phyloP scores from a whole-genome alignment of 441 rosid genomes.

The Omphalea diandra region DNA sequence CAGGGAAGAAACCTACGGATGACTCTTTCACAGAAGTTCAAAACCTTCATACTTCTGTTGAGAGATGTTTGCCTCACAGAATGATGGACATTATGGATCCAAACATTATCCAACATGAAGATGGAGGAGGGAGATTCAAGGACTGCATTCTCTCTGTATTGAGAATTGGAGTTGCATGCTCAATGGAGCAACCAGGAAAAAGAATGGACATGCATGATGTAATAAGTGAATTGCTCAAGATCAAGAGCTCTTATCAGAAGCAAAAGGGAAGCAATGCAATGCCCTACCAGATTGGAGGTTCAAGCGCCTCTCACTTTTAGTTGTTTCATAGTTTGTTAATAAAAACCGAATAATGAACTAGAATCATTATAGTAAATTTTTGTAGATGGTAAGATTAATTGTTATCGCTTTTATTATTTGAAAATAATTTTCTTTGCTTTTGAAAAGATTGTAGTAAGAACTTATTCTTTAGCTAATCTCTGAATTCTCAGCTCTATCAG shows the following conservation, averaged over 20 bases:
- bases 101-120: neutral
- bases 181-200: neutral
- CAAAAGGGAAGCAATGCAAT: too few species aligned
- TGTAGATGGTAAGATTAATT: too few species aligned
- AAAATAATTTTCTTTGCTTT: too few species aligned
- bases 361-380: too few species aligned
- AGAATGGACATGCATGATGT: neutral
- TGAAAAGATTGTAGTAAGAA: too few species aligned
- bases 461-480: too few species aligned
- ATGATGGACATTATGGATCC: neutral
- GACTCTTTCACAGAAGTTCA: slow-evolving; percentile 19
- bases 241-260: neutral
- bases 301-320: too few species aligned
- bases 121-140: neutral
- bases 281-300: too few species aligned
- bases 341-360: too few species aligned
- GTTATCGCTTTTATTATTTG: too few species aligned
- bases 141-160: neutral
- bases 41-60: slow-evolving; percentile 15
- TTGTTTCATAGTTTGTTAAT: too few species aligned
- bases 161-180: slow-evolving; percentile 5
- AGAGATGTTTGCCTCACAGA: neutral
- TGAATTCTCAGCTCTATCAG: too few species aligned
- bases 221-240: neutral
- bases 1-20: slow-evolving; percentile 22